Evolutionary conservation across 805 yeast genomes (phyloP), one percentile per base, ranked within the genome.

Genomic region (Yarrowia osloensis): DNA sequence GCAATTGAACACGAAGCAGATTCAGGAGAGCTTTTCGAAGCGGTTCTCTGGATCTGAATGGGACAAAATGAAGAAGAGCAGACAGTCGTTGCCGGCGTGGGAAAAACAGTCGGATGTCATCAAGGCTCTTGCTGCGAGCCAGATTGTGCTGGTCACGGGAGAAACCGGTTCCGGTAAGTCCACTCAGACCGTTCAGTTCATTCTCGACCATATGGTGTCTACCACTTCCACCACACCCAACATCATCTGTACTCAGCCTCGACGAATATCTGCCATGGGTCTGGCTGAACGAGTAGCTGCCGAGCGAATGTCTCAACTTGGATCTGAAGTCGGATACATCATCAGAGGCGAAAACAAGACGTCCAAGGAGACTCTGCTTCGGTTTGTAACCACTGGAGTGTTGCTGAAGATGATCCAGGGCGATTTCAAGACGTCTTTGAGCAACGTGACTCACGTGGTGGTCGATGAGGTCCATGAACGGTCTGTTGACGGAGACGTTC

Each of bases 111-210:
- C 82, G 0, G 81, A 84, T 6, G 80, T 94, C 44, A 81, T 90
- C 1, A 72, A 83, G 0, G 77, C 86, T 4, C 85, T 94, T 4
- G 80, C 81, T 31, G 69, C 79, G 0, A 84, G 89, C 73, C 85
- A 85, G 69, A 89, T 91, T 4, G 86, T 90, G 9, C 78, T 94
- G 37, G 84, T 94, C 40, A 94, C 98, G 1, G 99, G 98, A 75
- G 99, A 95, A 75, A 94, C 98, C 0, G 98, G 98, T 72, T 93
- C 98, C 0, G 98, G 98, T 71, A 94, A 94, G 74, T 91, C 97
- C 0, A 94, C 99, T 0, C 99, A 94, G 75, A 86, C 91, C 5
- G 97, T 91, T 6, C 99, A 94, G 75, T 94, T 92, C 71, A 80
- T 94, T 22, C 77, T 94, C 19, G 98, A 94, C 74, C 81, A 86